Percentiles rank a stretch among this genome's conserved stretches.
Evolutionary conservation across 139 green algal genomes (phyloP).

Genomic region (Helicosporidium sp.): DNA sequence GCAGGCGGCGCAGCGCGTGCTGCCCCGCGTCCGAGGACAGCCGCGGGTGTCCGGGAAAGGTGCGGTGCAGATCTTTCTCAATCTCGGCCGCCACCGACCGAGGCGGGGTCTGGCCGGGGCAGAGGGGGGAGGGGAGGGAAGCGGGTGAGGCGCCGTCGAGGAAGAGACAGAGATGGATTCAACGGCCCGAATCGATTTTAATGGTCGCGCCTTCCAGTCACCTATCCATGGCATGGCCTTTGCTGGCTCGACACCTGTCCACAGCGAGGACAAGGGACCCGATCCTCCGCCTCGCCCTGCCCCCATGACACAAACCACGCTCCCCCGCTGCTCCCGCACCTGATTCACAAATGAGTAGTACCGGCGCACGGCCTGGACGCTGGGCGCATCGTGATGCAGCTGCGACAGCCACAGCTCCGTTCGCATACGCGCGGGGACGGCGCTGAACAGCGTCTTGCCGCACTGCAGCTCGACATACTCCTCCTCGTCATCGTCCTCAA

Average conservation of each 20-base stretch:
- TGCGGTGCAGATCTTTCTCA: conserved; percentile 55
- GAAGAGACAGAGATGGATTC: background rate
- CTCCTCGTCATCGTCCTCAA: background rate
- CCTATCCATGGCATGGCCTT: no score
- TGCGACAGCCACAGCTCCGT: conserved; percentile 22
- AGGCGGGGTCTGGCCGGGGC: conserved; percentile 1
- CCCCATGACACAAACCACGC: no score
- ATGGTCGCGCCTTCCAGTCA: no score
- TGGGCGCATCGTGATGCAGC: conserved; percentile 8
- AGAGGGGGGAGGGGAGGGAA: background rate
- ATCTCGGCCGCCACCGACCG: conserved; percentile 38
- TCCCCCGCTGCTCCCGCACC: background rate
- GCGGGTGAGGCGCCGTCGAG: background rate
- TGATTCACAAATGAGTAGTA: background rate
- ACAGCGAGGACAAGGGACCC: no score
- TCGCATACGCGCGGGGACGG: conserved; percentile 9
- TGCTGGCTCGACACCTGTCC: no score
- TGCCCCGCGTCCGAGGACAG: conserved; percentile 25
- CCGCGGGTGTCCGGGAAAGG: conserved; percentile 35
- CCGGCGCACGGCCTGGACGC: background rate
- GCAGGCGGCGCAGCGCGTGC: conserved; percentile 29
- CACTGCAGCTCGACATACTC: conserved; percentile 7
- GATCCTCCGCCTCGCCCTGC: no score
- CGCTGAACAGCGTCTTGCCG: conserved; percentile 4
- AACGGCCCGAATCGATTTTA: no score